A percentile compares a stretch with the other conserved stretches of the same genome.
Conservation (phyloP, 768 basidiomycete species). For the Pulveroboletus ravenelii region DNA sequence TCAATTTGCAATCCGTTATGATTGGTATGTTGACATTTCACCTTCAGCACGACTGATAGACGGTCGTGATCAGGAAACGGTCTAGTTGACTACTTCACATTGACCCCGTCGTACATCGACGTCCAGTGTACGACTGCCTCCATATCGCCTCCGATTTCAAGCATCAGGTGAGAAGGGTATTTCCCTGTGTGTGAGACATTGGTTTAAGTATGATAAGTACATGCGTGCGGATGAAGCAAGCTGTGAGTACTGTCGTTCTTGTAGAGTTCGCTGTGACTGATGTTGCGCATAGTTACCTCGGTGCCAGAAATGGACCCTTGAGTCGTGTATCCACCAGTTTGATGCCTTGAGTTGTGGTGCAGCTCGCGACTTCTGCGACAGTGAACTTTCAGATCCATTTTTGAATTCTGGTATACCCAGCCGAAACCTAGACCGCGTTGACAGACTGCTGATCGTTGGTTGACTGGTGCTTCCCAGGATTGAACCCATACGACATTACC, state of each 20-base stretch:
- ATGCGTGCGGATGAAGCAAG: constrained; percentile 38
- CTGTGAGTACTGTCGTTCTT: constrained; percentile 20
- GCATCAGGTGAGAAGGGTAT: constrained; percentile 2
- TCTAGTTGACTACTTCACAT: constrained; percentile 33
- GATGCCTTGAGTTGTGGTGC: constrained; percentile 64
- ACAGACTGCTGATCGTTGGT: neutral
- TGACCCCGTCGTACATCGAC: constrained; percentile 41
- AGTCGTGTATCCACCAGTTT: constrained; percentile 58
- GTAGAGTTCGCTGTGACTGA: neutral
- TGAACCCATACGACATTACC: constrained; percentile 65
- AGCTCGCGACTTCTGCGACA: constrained; percentile 60
- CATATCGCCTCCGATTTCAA: constrained; percentile 30
- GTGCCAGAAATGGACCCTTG: constrained; percentile 52
- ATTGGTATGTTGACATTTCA: constrained; percentile 32
- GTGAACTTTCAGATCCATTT: constrained; percentile 30
- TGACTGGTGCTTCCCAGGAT: constrained; percentile 22
- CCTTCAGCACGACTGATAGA: neutral
- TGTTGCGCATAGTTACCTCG: constrained; percentile 49
- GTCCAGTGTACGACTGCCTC: constrained; percentile 49
- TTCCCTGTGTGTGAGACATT: neutral
- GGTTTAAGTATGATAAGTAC: constrained; percentile 6
- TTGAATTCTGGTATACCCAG: constrained; percentile 15
- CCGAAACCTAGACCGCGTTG: neutral
- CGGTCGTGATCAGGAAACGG: constrained; percentile 33
- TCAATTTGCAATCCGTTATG: constrained; percentile 42